Base-by-base conservation (phyloP, 495 filamentous ascomycete genomes). In the Penicillium simplicissimum region DNA sequence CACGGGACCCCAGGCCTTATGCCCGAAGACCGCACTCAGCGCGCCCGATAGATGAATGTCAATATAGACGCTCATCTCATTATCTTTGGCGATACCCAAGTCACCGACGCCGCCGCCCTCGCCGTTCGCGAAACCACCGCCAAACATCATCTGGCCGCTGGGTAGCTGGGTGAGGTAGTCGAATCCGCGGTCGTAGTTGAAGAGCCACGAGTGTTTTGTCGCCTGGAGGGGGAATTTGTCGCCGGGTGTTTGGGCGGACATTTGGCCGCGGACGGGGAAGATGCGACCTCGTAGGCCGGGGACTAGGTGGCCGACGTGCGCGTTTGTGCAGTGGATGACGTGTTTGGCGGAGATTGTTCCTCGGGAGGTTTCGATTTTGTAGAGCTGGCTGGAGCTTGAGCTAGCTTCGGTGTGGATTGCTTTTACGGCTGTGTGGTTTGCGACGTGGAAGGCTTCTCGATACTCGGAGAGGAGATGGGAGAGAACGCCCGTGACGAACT, bases 291-390 rank as follows among this genome's bases (percentile, higher is more conserved):
- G 71, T 57, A 96, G 87, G 0, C 73, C 68, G 0, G 90, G 91
- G 10, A 96, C 78, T 3, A 96, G 79, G 61, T 89, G 81, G 0
- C 86, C 86, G 0, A 89, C 92, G 61, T 92, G 91, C 3, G 76
- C 92, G 63, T 96, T 96, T 0, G 90, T 93, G 10, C 88, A 87
- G 42, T 96, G 82, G 8, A 96, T 79, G 21, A 96, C 81, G 55
- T 87, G 79, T 0, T 73, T 69, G 0, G 90, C 70, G 0, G 57
- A 58, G 60, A 94, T 79, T 1, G 63, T 76, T 10, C 92, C 92
- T 8, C 88, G 80, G 0, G 77, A 72, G 0, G 92, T 96, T 17
- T 81, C 70, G 8, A 93, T 67, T 3, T 76, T 47, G 61, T 76
- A 61, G 42, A 61, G 17, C 55, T 61, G 13, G 35, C 14, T 47